Base-by-base conservation (phyloP, 1,284 basidiomycete species). In the Coriolopsis trogii region DNA sequence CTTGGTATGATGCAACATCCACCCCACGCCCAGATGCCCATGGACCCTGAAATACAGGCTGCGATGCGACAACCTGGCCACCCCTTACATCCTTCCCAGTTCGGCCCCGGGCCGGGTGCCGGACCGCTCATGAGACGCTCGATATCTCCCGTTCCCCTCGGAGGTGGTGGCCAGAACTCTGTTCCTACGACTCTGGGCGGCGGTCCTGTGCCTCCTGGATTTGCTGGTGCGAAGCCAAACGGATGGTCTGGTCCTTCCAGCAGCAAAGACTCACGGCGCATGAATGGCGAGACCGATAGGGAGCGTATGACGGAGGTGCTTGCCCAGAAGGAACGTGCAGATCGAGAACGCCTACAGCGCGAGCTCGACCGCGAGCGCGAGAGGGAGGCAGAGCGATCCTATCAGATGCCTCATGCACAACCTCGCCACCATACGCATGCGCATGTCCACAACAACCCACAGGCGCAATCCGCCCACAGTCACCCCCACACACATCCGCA, bases 401-500 rank as follows among this genome's bases (percentile, higher is more conserved):
- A 61, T 20, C 59, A 54, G 15, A 46, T 56, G 49, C 43, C 59
- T 16, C 56, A 61, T 39, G 44, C 58, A 18, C 65, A 61, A 18
- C 55, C 61, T n/a, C 62, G 63, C 8, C 63, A 66, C 41, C 20
- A 46, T 15, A 52, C 49, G 9, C 64, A 63, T 12, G 59, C 59
- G 41, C 56, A 64, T 26, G 2, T 60, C 7, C 55, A 61, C 44
- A 55, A 49, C 26, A 60, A 69, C 31, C 15, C 31, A 69, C 56
- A 41, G 63, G 58, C 18, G n/a, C 59, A 63, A 1, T 66, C 70
- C 26, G 65, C 65, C 37, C 73, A 51, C 38, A 42, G 41, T 15
- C 49, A 72, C 45, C 64, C 66, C 5, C 69, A 76, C 42, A 71
- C 74, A 46, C 74, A 79, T 45, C 67, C 70, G 45, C 68, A 70